Conservation (phyloP, 2,329 filamentous ascomycete genomes). For the Phoma sp. region DNA sequence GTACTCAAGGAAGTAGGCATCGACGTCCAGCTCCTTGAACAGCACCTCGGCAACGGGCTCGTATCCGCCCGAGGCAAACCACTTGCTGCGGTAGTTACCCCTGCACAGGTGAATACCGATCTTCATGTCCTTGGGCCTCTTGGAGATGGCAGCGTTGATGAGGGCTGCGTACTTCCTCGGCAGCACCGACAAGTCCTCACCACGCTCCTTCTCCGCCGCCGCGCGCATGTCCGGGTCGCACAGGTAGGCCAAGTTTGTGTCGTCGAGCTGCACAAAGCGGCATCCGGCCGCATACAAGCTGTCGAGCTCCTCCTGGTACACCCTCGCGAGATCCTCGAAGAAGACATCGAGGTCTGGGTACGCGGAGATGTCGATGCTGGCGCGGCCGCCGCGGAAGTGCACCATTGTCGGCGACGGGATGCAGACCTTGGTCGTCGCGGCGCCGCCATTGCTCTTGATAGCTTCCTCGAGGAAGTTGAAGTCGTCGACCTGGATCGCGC, state of each 20-base stretch:
- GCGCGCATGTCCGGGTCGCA: slow-evolving; percentile 63
- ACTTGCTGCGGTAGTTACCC: slow-evolving; percentile 63
- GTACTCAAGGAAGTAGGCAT: slow-evolving; percentile 66
- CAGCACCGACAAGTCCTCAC: slow-evolving; percentile 57
- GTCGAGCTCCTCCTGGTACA: slow-evolving; percentile 62
- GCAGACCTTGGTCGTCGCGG: slow-evolving; percentile 60
- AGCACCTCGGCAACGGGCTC: slow-evolving; percentile 64
- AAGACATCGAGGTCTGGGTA: slow-evolving; percentile 63
- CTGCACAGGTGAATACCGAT: slow-evolving; percentile 64
- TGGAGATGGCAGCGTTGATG: slow-evolving; percentile 61
- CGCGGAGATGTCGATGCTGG: slow-evolving; percentile 58
- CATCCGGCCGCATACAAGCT: slow-evolving; percentile 61
- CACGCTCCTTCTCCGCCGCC: slow-evolving; percentile 57
- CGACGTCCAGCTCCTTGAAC: slow-evolving; percentile 62
- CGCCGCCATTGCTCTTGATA: slow-evolving; percentile 49
- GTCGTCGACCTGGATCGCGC: slow-evolving; percentile 63
- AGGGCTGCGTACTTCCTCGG: slow-evolving; percentile 60
- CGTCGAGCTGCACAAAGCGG: slow-evolving; percentile 64
- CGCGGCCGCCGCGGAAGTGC: slow-evolving; percentile 63
- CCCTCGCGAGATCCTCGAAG: slow-evolving; percentile 62
- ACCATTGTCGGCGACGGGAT: slow-evolving; percentile 66
- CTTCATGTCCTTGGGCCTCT: slow-evolving; percentile 61
- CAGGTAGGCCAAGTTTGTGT: slow-evolving; percentile 66
- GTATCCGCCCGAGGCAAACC: slow-evolving; percentile 65
- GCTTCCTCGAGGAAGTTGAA: slow-evolving; percentile 60